phyloP scores from a whole-genome alignment of 2,329 filamentous ascomycete genomes.

The Hypoxylon sp. region DNA sequence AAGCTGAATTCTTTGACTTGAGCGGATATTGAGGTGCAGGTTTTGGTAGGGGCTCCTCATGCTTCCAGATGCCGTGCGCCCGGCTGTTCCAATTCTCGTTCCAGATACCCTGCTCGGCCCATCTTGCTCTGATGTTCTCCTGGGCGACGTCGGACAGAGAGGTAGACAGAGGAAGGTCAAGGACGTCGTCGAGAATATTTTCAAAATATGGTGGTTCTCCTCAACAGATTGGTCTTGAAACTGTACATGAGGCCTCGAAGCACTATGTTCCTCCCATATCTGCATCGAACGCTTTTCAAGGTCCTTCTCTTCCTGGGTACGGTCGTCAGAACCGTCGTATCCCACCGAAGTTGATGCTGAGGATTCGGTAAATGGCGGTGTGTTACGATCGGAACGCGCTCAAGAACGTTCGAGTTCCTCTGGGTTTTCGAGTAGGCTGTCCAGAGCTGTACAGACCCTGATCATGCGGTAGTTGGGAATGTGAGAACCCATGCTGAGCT shows the following conservation, averaged over 20 bases:
- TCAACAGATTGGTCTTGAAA: neutral
- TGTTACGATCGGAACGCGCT: neutral
- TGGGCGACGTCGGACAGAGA: neutral
- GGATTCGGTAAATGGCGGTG: neutral
- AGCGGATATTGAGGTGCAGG: neutral
- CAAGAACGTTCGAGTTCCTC: neutral
- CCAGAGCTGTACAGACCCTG: neutral
- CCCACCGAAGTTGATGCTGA: neutral
- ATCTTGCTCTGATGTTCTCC: conserved; percentile 23
- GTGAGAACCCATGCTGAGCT: neutral
- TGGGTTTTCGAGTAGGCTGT: neutral
- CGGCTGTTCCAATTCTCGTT: conserved; percentile 16
- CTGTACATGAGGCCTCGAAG: neutral
- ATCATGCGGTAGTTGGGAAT: neutral
- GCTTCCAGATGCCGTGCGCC: conserved; percentile 15
- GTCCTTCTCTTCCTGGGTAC: neutral
- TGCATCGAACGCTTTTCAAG: neutral
- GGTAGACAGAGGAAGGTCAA: neutral
- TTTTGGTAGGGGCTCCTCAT: conserved; percentile 10
- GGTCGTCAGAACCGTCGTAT: neutral
- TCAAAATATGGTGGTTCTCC: neutral
- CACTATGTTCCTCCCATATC: neutral
- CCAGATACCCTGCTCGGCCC: conserved; percentile 38
- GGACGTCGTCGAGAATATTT: neutral
- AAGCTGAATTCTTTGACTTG: neutral